Evolutionary conservation across 1,284 basidiomycete species (phyloP), one percentile per base, ranked within the genome.

Genomic region (Malassezia restricta): DNA sequence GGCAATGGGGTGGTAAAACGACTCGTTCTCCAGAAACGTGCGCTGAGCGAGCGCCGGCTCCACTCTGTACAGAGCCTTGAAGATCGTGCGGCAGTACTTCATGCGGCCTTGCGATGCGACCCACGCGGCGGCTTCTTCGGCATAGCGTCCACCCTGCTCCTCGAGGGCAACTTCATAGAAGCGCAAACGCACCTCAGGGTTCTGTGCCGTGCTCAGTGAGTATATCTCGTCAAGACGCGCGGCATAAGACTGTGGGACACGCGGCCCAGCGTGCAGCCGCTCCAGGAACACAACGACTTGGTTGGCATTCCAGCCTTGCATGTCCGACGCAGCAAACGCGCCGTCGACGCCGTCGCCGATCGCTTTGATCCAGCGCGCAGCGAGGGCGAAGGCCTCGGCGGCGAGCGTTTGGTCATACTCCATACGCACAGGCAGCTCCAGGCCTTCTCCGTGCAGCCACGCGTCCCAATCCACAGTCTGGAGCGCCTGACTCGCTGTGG

Each of bases 381-480:
- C 91, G 6, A 96, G 80, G 6, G 73, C 74, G 49, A 76, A 76
- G 38, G 78, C 77, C 63, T 80, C 76, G 54, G 82, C 77, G 0
- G 88, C 87, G 15, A 95, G 78, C 0, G 83, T 81, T 30, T 80
- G 79, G 66, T 95, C 89, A 64, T 92, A 95, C 62, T 84, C 78
- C 75, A 89, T 79, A 66, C 85, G 76, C 1, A 84, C 86, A 0
- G 87, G 88, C 14, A 94, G 79, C 56, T 82, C 77, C 20, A 53
- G 42, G 37, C 89, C 88, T 70, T 85, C 83, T 38, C 90, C 90
- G 64, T 85, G 81, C 40, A 94, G 76, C 90, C 90, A 95, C 39
- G 80, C 83, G 80, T 87, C 53, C 56, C 57, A 64, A 66, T 90
- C 82, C 38, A 94, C 79, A 59, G 85, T 78, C 31, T 64, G 43